Evolutionary conservation across 768 basidiomycete species (phyloP), one percentile per base, ranked within the genome.

Genomic region (Melanogaster broomeanus): DNA sequence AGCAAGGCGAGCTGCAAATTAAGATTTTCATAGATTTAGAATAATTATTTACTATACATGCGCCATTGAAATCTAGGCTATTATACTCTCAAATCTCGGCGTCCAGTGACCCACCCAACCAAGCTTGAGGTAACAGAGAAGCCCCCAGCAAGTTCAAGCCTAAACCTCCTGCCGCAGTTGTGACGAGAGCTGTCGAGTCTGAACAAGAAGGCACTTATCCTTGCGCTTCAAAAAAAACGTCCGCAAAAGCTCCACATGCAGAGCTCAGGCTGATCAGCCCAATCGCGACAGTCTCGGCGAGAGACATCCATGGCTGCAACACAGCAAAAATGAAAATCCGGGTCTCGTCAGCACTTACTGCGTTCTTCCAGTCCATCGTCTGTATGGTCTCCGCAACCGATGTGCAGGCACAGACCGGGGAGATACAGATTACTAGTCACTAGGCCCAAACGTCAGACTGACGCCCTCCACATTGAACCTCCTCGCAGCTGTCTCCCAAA

Each of bases 391-490:
- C 6, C 37, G 6, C 39, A 27, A 21, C 8, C 11, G 40, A 38
- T 18, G 31, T 24, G 24, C 13, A n/a, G n/a, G n/a, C n/a, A n/a
- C n/a, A n/a, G n/a, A n/a, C n/a, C n/a, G n/a, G n/a, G n/a, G n/a
- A n/a, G n/a, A n/a, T n/a, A n/a, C 11, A 31, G 31, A 13, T 10
- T 11, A 41, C 24, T 19, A 37, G 49, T 45, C 43, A 58, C 57
- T 49, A 58, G 57, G 49, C 30, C 54, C 57, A 48, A 47, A 58
- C 33, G 57, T 31, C 28, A 53, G 50, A 7, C 30, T 24, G 16
- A 48, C 30, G 18, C 45, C 44, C 21, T 27, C 44, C 5, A 19
- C 31, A 15, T 28, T 27, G 37, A 56, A 56, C 13, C 50, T 44
- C n/a, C 21, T 42, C 19, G 46, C 42, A n/a, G 57, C 54, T 12